Percentiles rank a stretch among this genome's conserved stretches.
phyloP scores from a whole-genome alignment of 2,329 filamentous ascomycete genomes.

The Ciborinia camelliae region DNA sequence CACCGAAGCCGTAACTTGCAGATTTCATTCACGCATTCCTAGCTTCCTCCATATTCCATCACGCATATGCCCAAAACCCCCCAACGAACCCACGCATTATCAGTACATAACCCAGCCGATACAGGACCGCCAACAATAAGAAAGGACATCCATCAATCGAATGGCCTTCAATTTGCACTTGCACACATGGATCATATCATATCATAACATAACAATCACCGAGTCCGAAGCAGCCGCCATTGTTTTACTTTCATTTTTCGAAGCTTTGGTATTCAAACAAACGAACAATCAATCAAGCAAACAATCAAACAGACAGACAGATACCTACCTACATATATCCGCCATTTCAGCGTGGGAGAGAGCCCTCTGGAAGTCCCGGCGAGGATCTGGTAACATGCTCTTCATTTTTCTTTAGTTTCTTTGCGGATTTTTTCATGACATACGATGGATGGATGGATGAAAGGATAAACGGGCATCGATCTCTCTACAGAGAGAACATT shows the following conservation, averaged over 20 bases:
- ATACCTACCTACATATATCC: too few species aligned
- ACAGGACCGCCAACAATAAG: too few species aligned
- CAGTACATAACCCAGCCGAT: background rate
- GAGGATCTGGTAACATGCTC: background rate
- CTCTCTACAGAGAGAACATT: background rate
- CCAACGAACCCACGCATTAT: background rate
- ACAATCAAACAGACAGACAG: background rate
- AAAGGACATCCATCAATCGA: too few species aligned
- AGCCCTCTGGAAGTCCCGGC: too few species aligned
- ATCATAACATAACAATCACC: too few species aligned
- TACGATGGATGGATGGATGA: background rate
- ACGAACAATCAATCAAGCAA: too few species aligned
- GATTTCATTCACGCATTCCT: background rate
- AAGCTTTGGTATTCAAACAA: background rate
- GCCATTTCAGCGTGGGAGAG: background rate
- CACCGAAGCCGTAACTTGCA: background rate
- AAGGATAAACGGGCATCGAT: background rate
- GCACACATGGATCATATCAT: too few species aligned
- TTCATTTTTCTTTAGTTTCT: background rate
- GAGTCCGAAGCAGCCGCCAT: background rate
- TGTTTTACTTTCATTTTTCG: background rate
- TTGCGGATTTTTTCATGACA: background rate
- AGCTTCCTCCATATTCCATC: background rate
- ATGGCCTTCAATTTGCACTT: too few species aligned
- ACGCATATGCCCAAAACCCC: too few species aligned